These are phyloP conservation scores for Leucaena leucocephala DNA, from an alignment of 306 rosid genomes.

Conservation along the genomic window DNA sequence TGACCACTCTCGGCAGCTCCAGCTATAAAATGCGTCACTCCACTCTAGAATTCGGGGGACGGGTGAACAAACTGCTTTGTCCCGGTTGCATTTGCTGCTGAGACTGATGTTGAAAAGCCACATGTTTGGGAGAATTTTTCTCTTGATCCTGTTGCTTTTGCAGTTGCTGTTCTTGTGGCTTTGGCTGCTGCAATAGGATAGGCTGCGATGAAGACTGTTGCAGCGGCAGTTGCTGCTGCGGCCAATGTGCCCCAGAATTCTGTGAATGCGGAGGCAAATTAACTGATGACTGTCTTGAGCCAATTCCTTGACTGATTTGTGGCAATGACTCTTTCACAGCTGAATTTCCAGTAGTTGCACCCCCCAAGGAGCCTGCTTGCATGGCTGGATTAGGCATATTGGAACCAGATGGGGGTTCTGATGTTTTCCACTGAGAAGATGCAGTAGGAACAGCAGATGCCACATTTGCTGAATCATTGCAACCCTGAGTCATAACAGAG, in stretches of 20 bases:
- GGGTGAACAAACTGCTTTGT: conserved; percentile 63
- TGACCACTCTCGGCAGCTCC: conserved; percentile 53
- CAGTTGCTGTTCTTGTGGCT: conserved; percentile 50
- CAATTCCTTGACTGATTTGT: conserved; percentile 60
- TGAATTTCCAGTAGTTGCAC: conserved; percentile 58
- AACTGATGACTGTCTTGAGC: conserved; percentile 64
- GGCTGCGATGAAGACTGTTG: conserved; percentile 64
- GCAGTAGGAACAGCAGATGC: conserved; percentile 52
- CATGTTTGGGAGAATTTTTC: conserved; percentile 55
- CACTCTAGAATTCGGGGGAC: conserved; percentile 64
- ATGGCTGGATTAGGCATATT: conserved; percentile 50
- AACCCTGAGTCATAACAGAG: conserved; percentile 55
- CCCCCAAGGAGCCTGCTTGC: conserved; percentile 59
- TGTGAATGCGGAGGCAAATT: conserved; percentile 69
- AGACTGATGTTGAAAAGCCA: conserved; percentile 61
- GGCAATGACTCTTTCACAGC: conserved; percentile 58
- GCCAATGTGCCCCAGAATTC: conserved; percentile 75
- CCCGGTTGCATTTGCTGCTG: conserved; percentile 70
- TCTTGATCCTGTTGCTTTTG: conserved; percentile 52
- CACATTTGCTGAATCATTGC: conserved; percentile 53
- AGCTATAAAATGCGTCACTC: conserved; percentile 63
- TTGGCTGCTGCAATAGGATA: conserved; percentile 56
- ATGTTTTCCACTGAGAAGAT: conserved; percentile 72
- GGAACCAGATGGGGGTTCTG: conserved; percentile 66
- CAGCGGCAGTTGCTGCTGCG: conserved; percentile 52